These are phyloP conservation scores for Plectosphaerella plurivora DNA, from an alignment of 2,329 filamentous ascomycete species.

Conservation along the genomic window DNA sequence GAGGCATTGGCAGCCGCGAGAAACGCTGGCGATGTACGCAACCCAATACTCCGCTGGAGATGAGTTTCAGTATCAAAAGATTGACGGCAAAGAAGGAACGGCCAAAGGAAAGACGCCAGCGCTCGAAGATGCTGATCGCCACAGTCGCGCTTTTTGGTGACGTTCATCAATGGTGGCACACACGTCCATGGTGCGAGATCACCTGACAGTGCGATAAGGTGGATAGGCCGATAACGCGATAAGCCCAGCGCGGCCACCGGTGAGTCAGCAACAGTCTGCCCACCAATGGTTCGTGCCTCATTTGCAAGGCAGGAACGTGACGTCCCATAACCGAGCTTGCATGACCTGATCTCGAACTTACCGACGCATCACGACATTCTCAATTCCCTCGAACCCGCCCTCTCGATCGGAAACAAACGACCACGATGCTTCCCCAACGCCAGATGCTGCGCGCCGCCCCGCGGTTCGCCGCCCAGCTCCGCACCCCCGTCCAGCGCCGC, in stretches of 20 bases:
- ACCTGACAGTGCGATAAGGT: too few relatives aligned
- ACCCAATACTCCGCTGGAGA: too few relatives aligned
- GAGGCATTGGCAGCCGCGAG: neutral
- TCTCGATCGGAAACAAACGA: constrained; percentile 3
- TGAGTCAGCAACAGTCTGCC: constrained; percentile 1
- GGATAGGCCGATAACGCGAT: too few relatives aligned
- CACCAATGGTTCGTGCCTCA: constrained; percentile 7
- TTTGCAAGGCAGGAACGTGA: constrained; percentile 10
- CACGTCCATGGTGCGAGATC: too few relatives aligned
- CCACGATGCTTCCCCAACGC: constrained; percentile 61
- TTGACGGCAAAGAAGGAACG: too few relatives aligned
- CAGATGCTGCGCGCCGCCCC: constrained; percentile 56
- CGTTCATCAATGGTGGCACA: too few relatives aligned
- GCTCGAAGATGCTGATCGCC: too few relatives aligned
- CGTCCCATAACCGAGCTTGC: constrained; percentile 13
- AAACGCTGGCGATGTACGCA: neutral
- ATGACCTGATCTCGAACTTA: constrained; percentile 16
- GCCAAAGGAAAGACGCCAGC: too few relatives aligned
- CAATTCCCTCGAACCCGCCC: constrained; percentile 3
- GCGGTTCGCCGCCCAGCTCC: constrained; percentile 58
- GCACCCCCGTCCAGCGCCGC: constrained; percentile 64
- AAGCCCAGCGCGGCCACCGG: neutral
- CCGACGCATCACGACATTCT: constrained; percentile 5
- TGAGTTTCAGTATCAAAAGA: too few relatives aligned
- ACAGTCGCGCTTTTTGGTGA: too few relatives aligned